Evolutionary conservation across 495 filamentous ascomycete species (phyloP).

Genomic region (Bryoglossum gracile): DNA sequence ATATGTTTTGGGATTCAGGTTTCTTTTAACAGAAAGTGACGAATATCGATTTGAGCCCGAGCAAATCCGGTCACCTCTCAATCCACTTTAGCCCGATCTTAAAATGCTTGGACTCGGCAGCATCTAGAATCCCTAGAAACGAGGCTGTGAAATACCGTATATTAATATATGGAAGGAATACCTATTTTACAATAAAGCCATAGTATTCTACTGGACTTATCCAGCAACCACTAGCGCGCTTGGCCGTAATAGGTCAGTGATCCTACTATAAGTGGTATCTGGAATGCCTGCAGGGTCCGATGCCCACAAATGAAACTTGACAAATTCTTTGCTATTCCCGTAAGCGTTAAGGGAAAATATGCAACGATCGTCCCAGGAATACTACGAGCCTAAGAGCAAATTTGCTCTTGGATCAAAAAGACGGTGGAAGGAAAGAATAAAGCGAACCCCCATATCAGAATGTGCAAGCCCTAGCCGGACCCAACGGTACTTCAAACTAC

Average conservation of each 20-base stretch:
- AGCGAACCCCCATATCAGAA: not conserved
- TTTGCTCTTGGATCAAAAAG: constrained; percentile 14
- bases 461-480: constrained; percentile 9
- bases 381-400: constrained; percentile 15
- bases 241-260: constrained; percentile 9
- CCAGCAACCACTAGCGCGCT: constrained; percentile 14
- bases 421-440: constrained; percentile 14
- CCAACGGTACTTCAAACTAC: constrained; percentile 21
- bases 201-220: constrained; percentile 20
- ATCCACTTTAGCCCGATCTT: constrained; percentile 17
- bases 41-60: constrained; percentile 21
- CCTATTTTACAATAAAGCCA: constrained; percentile 23
- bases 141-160: constrained; percentile 16
- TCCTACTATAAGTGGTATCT: constrained; percentile 22
- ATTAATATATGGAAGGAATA: constrained; percentile 14
- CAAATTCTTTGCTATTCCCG: constrained; percentile 22
- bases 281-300: constrained; percentile 21
- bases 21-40: constrained; percentile 16
- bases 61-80: constrained; percentile 17
- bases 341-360: constrained; percentile 13
- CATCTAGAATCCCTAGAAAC: constrained; percentile 18
- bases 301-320: constrained; percentile 20
- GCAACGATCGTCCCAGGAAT: constrained; percentile 17
- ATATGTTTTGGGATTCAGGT: no score
- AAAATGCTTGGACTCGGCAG: constrained; percentile 20